Percentiles rank a stretch among this genome's conserved stretches.
Evolutionary conservation across 2,329 filamentous ascomycete species (phyloP).

Genomic region (Fusarium mangiferae): DNA sequence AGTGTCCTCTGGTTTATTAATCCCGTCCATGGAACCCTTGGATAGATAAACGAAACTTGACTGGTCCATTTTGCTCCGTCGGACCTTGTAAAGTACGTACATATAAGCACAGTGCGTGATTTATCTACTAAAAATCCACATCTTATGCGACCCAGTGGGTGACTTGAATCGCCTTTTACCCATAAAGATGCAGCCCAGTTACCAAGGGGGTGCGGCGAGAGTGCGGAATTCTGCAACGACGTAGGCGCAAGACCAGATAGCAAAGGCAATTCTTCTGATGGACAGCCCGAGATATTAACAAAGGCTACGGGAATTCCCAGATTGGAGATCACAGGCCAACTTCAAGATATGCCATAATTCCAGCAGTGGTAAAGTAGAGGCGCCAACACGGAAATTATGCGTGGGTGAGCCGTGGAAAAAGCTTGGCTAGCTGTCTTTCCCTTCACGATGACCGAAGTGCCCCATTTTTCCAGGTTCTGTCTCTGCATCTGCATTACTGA

Average conservation of each 20-base stretch:
- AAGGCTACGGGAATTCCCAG: not conserved
- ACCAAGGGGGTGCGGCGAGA: not conserved
- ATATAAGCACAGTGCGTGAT: slow-evolving; percentile 33
- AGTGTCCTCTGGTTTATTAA: not conserved
- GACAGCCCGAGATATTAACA: not conserved
- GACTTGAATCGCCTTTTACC: slow-evolving; percentile 26
- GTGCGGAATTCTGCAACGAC: not conserved
- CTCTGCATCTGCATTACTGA: not conserved
- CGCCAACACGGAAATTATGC: slow-evolving; percentile 19
- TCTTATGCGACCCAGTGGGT: slow-evolving; percentile 36
- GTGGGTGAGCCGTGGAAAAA: slow-evolving; percentile 2
- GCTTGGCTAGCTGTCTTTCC: slow-evolving; percentile 18
- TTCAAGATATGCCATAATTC: not conserved
- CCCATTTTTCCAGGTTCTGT: slow-evolving; percentile 7
- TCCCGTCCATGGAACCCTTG: not conserved
- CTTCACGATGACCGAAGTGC: slow-evolving; percentile 21
- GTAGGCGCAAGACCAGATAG: not conserved
- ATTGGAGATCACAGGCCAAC: not conserved
- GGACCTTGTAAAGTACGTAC: slow-evolving; percentile 4
- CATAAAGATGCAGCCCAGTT: not conserved
- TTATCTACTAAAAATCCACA: slow-evolving; percentile 25
- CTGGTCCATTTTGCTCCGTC: slow-evolving; percentile 15
- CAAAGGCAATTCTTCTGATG: not conserved
- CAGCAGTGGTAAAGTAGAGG: not conserved
- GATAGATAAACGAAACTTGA: slow-evolving; percentile 7